Evolutionary conservation across 2,329 filamentous ascomycete genomes (phyloP), one percentile per base, ranked within the genome.

Genomic region (Neonectria hederae): DNA sequence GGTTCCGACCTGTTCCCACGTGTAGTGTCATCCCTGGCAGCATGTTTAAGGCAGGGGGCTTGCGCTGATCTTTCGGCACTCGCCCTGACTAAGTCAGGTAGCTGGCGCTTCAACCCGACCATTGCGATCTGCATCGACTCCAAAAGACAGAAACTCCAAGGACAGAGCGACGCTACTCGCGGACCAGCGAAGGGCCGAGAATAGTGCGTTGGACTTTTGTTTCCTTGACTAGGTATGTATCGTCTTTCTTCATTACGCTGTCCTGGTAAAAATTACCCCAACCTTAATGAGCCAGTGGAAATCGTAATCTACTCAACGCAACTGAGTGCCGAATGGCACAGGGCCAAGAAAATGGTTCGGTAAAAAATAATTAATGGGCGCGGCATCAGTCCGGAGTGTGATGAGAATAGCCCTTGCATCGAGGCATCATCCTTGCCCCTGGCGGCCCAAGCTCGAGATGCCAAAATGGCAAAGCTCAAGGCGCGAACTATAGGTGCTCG

Each of bases 11-110:
- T 52, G 43, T 45, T 63, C 43, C 60, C 61, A 59, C 61, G 61
- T 63, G 60, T 58, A 58, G 46, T 57, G 48, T 57, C 59, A 57
- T 57, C 54, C 58, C 54, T 62, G 54, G 40, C 52, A 38, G 48
- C 53, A 49, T 43, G 24, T 57, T 32, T 49, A 46, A 11, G 22
- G 26, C 55, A 59, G 61, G 54, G 54, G 61, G 55, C 43, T 52
- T 54, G 43, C 42, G 55, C 55, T 63, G 61, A 59, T 63, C 55
- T 51, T 46, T 63, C 61, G 61, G 61, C 55, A 59, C 51, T 63
- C 55, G 51, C 51, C 42, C 54, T 59, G 60, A 45, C 49, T 40
- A 58, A 48, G 45, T 28, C 6, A 35, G 28, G 42, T 43, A 26
- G 22, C 46, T 59, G 38, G 26, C 57, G 45, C 40, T 5, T n/a